phyloP scores from a whole-genome alignment of 1,284 basidiomycete genomes.

The Bondarzewia mesenterica region DNA sequence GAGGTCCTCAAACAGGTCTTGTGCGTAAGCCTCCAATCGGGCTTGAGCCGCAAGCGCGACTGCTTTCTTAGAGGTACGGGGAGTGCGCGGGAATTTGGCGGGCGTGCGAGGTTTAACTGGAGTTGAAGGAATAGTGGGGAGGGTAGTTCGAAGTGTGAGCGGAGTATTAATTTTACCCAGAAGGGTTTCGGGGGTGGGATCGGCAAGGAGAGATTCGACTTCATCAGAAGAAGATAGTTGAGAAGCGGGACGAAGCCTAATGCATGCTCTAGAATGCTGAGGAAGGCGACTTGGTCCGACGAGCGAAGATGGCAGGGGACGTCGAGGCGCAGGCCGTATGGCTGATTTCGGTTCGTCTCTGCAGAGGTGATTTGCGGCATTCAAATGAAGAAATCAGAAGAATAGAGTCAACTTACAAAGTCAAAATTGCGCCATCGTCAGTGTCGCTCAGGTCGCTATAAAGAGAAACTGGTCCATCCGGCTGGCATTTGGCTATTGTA shows the following conservation, averaged over 20 bases:
- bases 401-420: neutral
- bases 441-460: neutral
- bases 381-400: neutral
- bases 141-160: neutral
- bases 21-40: slow-evolving; percentile 45
- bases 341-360: neutral
- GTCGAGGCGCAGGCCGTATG: neutral
- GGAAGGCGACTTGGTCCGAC: neutral
- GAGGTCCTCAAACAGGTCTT: slow-evolving; percentile 74
- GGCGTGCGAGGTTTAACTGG: neutral
- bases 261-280: neutral
- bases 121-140: neutral
- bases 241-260: neutral
- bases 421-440: neutral
- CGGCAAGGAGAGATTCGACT: neutral
- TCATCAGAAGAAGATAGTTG: neutral
- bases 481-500: neutral
- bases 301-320: neutral
- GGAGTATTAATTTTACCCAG: neutral
- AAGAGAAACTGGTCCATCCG: neutral
- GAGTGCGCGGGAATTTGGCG: slow-evolving; percentile 21
- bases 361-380: neutral
- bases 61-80: slow-evolving; percentile 37
- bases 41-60: slow-evolving; percentile 34
- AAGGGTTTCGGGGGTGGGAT: neutral